Conservation (phyloP, 2,329 filamentous ascomycete species). For the Alternaria brassicae region DNA sequence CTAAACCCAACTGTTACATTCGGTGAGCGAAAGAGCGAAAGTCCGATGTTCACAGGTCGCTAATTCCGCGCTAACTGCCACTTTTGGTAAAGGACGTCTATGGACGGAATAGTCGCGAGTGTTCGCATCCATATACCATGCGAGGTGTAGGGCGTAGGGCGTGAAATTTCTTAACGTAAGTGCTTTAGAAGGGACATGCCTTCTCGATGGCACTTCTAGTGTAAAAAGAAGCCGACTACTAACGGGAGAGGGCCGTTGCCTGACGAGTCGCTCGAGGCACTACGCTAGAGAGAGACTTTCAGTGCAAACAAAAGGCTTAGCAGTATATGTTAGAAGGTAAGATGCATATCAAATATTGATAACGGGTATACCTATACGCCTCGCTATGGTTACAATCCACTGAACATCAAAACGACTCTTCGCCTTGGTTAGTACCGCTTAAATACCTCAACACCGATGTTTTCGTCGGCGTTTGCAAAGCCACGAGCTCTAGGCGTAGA, state of each 20-base stretch:
- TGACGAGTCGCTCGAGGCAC: neutral
- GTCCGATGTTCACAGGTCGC: slow-evolving; percentile 13
- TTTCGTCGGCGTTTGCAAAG: slow-evolving; percentile 48
- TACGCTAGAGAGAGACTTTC: neutral
- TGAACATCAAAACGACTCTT: neutral
- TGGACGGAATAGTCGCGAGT: neutral
- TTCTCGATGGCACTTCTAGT: neutral
- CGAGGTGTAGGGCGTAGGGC: slow-evolving; percentile 6
- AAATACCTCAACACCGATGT: slow-evolving; percentile 47
- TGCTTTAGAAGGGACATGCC: neutral
- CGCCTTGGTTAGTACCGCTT: slow-evolving; percentile 35
- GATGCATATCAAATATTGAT: neutral
- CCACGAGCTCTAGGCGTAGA: slow-evolving; percentile 48
- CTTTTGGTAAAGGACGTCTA: neutral
- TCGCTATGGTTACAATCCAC: slow-evolving; percentile 4
- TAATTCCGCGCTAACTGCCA: slow-evolving; percentile 26
- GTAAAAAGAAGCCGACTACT: neutral
- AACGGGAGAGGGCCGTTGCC: neutral
- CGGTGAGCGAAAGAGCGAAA: neutral
- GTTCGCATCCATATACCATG: neutral
- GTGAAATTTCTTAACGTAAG: neutral
- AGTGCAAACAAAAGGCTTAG: neutral
- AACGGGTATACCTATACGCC: slow-evolving; percentile 21
- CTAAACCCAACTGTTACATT: neutral
- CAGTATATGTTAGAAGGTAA: neutral